Base-by-base conservation (phyloP, 495 filamentous ascomycete species). In the Staphylotrichum longicolle region DNA sequence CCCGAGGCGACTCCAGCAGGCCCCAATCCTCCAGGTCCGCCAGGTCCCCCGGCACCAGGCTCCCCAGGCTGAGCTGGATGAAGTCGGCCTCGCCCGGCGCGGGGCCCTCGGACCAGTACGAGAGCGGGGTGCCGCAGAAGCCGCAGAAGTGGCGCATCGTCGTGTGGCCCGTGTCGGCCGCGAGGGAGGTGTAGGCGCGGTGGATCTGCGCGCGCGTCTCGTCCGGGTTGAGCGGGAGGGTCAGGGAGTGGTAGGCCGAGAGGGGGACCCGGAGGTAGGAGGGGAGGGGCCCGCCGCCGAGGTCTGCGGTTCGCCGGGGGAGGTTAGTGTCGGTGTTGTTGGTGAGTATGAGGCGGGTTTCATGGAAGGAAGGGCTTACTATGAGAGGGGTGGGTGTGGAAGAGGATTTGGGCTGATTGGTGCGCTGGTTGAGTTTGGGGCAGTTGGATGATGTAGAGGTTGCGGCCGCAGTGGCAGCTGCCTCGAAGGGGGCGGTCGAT, bases 221-320 rank as follows among this genome's bases (percentile, higher is more conserved):
- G 72, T 96, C 91, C 5, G 86, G 82, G 69, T 86, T 90, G 73
- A 86, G 87, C 44, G 91, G 83, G 62, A 83, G 80, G 2, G 88
- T 91, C 34, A 81, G 78, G 52, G 84, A 88, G 64, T 85, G 84
- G 70, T 88, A 91, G 84, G 85, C 92, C 14, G 75, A 67, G 7
- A 96, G 81, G 33, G 92, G 92, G 1, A 95, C 85, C 50, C 90
- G 87, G 35, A 96, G 85, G 78, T 87, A 93, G 60, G 88, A 84
- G 2, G 88, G 84, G 33, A 93, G 77, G 2, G 87, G 89, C n/a
- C 20, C 20, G 20, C 20, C 20, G 20, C 20, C 20, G 20, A 27
- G 20, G 20, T 27, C 20, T 27, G 20, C 20, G 20, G 20, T 27
- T 0, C 20, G 20, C 20, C 20, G 20, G 20, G 20, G 20, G 20